These are phyloP conservation scores for Phytophthora colocasiae DNA, from an alignment of 352 stramenopile genomes.

Conservation along the genomic window DNA sequence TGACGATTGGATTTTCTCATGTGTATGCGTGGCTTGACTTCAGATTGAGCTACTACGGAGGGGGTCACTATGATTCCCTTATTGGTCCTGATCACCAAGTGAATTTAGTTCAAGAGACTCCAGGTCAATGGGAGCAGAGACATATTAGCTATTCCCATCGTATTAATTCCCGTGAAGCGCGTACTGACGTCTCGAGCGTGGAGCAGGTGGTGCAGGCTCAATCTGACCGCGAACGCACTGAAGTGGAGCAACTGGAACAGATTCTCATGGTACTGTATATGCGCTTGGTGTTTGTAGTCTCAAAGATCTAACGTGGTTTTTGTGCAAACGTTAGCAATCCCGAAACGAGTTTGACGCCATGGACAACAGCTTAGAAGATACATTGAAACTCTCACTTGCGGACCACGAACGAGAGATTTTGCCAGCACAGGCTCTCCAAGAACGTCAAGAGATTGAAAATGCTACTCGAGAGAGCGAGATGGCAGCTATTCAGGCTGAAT, in stretches of 20 bases:
- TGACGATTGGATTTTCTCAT: constrained; percentile 3
- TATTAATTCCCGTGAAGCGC: constrained; percentile 68
- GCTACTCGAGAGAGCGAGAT: constrained; percentile 80
- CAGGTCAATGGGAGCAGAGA: constrained; percentile 71
- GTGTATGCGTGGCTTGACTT: too few relatives aligned
- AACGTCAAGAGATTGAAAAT: constrained; percentile 54
- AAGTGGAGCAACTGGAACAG: constrained; percentile 77
- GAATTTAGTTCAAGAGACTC: constrained; percentile 68
- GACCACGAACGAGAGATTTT: constrained; percentile 46
- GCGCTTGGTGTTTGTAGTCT: background rate
- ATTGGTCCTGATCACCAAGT: constrained; percentile 57
- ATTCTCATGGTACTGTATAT: constrained; percentile 60
- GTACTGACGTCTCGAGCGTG: constrained; percentile 33
- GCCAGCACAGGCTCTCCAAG: constrained; percentile 32
- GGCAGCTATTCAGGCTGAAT: constrained; percentile 71
- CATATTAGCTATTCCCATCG: constrained; percentile 73
- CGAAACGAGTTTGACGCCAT: constrained; percentile 81
- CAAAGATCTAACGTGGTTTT: constrained; percentile 1
- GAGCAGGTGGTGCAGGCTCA: constrained; percentile 39
- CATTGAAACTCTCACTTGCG: constrained; percentile 66
- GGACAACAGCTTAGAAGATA: constrained; percentile 79
- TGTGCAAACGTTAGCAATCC: constrained; percentile 51
- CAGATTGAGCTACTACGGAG: constrained; percentile 93
- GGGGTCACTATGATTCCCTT: constrained; percentile 93
- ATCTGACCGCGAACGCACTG: constrained; percentile 57